These are phyloP conservation scores for Herpotrichia juniperi DNA, from an alignment of 2,329 filamentous ascomycete genomes.

Conservation along the genomic window DNA sequence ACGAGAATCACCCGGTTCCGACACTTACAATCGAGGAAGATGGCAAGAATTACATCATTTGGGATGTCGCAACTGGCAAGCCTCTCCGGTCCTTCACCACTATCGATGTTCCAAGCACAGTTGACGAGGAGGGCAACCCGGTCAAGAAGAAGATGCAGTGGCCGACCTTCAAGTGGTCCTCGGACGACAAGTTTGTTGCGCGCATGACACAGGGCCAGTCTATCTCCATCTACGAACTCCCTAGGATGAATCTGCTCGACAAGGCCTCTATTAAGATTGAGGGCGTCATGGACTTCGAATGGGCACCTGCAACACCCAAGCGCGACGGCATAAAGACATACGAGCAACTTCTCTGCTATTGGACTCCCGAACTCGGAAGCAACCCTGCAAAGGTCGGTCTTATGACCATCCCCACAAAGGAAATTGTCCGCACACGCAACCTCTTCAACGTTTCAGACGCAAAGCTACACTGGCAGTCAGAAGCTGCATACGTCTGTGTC, in stretches of 20 bases:
- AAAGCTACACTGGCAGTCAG: slow-evolving; percentile 98
- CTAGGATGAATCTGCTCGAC: slow-evolving; percentile 86
- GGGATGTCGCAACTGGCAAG: slow-evolving; percentile 90
- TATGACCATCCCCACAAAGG: slow-evolving; percentile 95
- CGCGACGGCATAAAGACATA: slow-evolving; percentile 88
- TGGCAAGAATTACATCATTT: slow-evolving; percentile 99
- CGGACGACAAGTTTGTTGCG: slow-evolving; percentile 96
- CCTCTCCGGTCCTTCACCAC: slow-evolving; percentile 93
- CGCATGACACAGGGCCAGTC: slow-evolving; percentile 85
- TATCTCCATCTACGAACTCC: slow-evolving; percentile 89
- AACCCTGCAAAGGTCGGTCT: slow-evolving; percentile 96
- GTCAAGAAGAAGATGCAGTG: slow-evolving; percentile 93
- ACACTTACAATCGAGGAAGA: slow-evolving; percentile 81
- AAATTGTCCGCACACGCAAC: slow-evolving; percentile 92
- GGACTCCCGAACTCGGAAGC: slow-evolving; percentile 97
- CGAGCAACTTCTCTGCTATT: slow-evolving; percentile 97
- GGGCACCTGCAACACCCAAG: slow-evolving; percentile 83
- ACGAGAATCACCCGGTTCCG: slow-evolving; percentile 85
- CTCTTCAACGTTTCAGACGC: slow-evolving; percentile 97
- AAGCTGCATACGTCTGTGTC: slow-evolving; percentile 91
- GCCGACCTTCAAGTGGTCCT: slow-evolving; percentile 99
- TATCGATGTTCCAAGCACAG: slow-evolving; percentile 74
- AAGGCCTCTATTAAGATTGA: slow-evolving; percentile 96
- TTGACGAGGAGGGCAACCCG: slow-evolving; percentile 67
- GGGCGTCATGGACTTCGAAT: slow-evolving; percentile 96